Percentiles rank a stretch among this genome's conserved stretches.
These are phyloP conservation scores for Aureobasidium sp. DNA, from an alignment of 2,329 filamentous ascomycete genomes.

Conservation along the genomic window DNA sequence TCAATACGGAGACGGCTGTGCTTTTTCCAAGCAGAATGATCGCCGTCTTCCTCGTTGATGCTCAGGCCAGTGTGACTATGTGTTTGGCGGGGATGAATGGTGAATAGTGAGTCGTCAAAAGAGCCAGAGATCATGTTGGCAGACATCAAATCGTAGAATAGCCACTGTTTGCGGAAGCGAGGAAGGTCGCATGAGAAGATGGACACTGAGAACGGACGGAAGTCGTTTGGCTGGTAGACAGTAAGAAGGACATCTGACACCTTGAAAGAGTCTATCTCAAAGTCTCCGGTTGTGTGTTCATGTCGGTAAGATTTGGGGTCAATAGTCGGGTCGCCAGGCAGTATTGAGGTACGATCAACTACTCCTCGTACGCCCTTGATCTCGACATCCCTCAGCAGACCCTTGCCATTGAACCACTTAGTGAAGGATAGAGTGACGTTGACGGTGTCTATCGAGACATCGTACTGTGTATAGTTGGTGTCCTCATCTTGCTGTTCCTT, in stretches of 20 bases:
- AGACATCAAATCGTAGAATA: slow-evolving; percentile 95
- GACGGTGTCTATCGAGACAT: slow-evolving; percentile 87
- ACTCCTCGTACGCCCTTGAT: slow-evolving; percentile 90
- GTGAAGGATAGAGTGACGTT: slow-evolving; percentile 94
- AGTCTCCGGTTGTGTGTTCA: slow-evolving; percentile 83
- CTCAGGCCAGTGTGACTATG: slow-evolving; percentile 66
- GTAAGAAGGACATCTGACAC: slow-evolving; percentile 90
- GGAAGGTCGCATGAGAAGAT: slow-evolving; percentile 95
- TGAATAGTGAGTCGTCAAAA: slow-evolving; percentile 92
- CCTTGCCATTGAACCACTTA: slow-evolving; percentile 99
- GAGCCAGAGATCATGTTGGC: slow-evolving; percentile 95
- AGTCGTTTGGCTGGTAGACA: slow-evolving; percentile 79
- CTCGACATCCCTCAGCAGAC: slow-evolving; percentile 82
- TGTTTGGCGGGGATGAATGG: slow-evolving; percentile 87
- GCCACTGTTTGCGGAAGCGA: slow-evolving; percentile 86
- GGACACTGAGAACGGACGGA: slow-evolving; percentile 91
- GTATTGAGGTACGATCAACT: slow-evolving; percentile 78
- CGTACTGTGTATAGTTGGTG: slow-evolving; percentile 96
- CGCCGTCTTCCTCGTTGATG: slow-evolving; percentile 52
- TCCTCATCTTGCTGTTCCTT: slow-evolving; percentile 65
- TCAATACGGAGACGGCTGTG: slow-evolving; percentile 89
- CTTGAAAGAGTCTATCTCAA: slow-evolving; percentile 95
- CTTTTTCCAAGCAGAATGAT: slow-evolving; percentile 82
- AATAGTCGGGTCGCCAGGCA: slow-evolving; percentile 52
- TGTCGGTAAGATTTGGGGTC: slow-evolving; percentile 86